Conservation (phyloP, 805 yeast species). For the Kuraishia piskuri region DNA sequence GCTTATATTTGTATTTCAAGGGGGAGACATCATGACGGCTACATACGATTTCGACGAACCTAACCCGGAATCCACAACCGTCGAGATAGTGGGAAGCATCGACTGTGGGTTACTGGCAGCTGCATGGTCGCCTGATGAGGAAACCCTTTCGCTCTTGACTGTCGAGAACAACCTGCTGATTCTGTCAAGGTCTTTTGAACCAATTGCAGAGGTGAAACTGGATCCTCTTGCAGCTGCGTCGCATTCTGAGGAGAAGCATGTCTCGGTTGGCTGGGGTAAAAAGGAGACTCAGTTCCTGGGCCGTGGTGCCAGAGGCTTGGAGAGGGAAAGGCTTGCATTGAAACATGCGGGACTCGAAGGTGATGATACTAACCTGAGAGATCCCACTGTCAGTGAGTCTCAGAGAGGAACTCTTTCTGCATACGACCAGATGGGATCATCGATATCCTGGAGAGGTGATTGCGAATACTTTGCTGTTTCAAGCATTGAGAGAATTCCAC, state of each 20-base stretch:
- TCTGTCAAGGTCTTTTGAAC: constrained; percentile 72
- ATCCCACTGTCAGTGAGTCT: constrained; percentile 77
- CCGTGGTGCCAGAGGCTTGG: constrained; percentile 75
- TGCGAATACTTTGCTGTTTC: constrained; percentile 74
- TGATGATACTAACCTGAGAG: constrained; percentile 53
- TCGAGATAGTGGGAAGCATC: constrained; percentile 76
- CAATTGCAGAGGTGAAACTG: constrained; percentile 57
- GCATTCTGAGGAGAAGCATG: constrained; percentile 51
- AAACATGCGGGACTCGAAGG: constrained; percentile 61
- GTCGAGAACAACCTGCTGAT: constrained; percentile 50
- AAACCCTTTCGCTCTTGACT: constrained; percentile 65
- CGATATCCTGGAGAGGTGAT: constrained; percentile 93
- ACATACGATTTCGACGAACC: constrained; percentile 41
- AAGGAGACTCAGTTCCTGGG: constrained; percentile 96
- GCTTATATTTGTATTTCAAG: constrained; percentile 54
- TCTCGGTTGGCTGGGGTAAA: constrained; percentile 98
- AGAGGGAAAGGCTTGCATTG: constrained; percentile 49
- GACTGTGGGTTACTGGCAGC: constrained; percentile 71
- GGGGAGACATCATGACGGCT: constrained; percentile 72
- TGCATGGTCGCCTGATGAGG: constrained; percentile 88
- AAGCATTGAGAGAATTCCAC: constrained; percentile 38
- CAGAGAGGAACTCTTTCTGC: constrained; percentile 59
- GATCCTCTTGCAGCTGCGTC: constrained; percentile 52
- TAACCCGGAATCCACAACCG: constrained; percentile 46
- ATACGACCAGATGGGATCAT: constrained; percentile 38